Evolutionary conservation across 164 flowering plant genomes (phyloP).

Genomic region (Litsea cubeba): DNA sequence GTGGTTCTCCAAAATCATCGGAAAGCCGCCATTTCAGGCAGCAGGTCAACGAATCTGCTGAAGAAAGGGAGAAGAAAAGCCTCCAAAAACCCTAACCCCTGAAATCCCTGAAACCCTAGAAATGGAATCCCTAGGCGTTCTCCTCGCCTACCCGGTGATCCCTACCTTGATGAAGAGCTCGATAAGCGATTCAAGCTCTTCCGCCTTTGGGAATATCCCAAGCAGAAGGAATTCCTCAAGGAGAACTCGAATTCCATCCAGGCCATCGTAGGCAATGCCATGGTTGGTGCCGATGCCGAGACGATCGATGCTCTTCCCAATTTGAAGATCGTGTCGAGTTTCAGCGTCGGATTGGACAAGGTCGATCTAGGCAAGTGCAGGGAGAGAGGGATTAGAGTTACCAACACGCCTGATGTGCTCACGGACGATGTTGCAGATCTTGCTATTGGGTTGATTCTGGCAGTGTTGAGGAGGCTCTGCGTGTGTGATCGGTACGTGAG

Average conservation of each 20-base stretch:
- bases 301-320: constrained; percentile 67
- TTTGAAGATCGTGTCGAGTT: constrained; percentile 73
- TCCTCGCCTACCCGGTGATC: constrained; percentile 55
- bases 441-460: constrained; percentile 71
- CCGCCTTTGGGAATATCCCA: constrained; percentile 37
- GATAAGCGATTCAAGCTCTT: constrained; percentile 58
- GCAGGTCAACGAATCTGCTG: too few species aligned
- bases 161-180: constrained; percentile 60
- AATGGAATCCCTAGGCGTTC: constrained; percentile 64
- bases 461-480: constrained; percentile 55
- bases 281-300: constrained; percentile 54
- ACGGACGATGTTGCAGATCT: constrained; percentile 94
- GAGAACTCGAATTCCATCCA: constrained; percentile 34
- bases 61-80: too few species aligned
- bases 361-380: constrained; percentile 69
- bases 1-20: too few species aligned
- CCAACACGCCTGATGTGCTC: constrained; percentile 88
- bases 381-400: constrained; percentile 79
- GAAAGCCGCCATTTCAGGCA: too few species aligned
- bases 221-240: constrained; percentile 8
- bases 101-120: too few species aligned
- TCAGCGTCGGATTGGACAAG: constrained; percentile 83
- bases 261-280: constrained; percentile 69
- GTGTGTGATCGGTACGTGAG: constrained; percentile 66
- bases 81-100: too few species aligned